These are phyloP conservation scores for Thamnidium elegans DNA, from an alignment of 192 early-diverging fungal species.

Conservation along the genomic window DNA sequence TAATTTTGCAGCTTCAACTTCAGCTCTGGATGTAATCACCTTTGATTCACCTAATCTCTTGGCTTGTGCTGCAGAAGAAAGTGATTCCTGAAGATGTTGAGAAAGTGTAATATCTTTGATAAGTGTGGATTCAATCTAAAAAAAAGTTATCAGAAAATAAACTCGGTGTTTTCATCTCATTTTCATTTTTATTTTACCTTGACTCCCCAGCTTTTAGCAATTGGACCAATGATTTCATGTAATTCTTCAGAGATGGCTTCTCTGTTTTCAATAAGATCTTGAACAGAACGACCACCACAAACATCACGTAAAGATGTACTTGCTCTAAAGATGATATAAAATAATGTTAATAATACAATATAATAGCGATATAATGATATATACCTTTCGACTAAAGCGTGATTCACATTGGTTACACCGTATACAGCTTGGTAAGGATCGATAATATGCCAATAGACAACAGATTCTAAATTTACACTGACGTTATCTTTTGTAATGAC, in stretches of 20 bases:
- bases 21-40: conserved; percentile 85
- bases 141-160: background rate
- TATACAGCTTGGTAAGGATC: conserved; percentile 79
- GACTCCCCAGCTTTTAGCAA: conserved; percentile 79
- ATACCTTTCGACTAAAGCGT: conserved; percentile 76
- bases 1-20: conserved; percentile 72
- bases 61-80: conserved; percentile 85
- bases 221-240: conserved; percentile 75
- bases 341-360: background rate
- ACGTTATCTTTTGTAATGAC: conserved; percentile 94
- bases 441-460: conserved; percentile 81
- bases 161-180: background rate
- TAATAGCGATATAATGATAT: background rate
- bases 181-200: conserved; percentile 38
- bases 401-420: conserved; percentile 70
- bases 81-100: conserved; percentile 74
- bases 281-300: conserved; percentile 74
- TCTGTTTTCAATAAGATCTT: conserved; percentile 87
- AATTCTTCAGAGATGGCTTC: conserved; percentile 83
- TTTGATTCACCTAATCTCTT: conserved; percentile 84
- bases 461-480: conserved; percentile 77
- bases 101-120: conserved; percentile 85
- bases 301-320: conserved; percentile 85
- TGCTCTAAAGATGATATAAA: conserved; percentile 43
- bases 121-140: conserved; percentile 66